These are phyloP conservation scores for Mychonastes homosphaera DNA, from an alignment of 139 green algal genomes.

Conservation along the genomic window DNA sequence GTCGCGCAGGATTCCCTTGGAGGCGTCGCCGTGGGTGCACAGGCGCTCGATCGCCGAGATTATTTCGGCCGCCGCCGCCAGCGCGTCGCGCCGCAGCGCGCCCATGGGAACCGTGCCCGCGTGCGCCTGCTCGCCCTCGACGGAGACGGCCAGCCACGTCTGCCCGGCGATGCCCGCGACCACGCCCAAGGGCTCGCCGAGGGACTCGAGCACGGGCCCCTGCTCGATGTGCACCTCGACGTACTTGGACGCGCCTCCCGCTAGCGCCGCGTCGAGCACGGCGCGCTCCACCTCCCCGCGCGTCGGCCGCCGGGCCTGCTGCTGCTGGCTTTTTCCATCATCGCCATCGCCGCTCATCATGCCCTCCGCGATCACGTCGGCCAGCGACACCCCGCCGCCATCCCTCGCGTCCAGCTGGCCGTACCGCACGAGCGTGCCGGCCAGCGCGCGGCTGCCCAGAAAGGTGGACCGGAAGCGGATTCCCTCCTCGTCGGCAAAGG, in stretches of 20 bases:
- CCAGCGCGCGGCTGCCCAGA: slow-evolving; percentile 67
- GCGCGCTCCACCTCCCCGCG: too few species aligned
- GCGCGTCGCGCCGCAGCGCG: slow-evolving; percentile 49
- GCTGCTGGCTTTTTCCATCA: too few species aligned
- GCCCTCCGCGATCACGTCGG: slow-evolving; percentile 48
- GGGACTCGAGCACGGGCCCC: slow-evolving; percentile 69
- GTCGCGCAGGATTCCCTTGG: neutral
- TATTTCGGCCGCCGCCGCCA: slow-evolving; percentile 56
- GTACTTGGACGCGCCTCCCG: slow-evolving; percentile 40
- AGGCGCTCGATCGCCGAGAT: slow-evolving; percentile 52
- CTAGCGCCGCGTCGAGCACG: too few species aligned
- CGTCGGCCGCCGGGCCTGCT: too few species aligned
- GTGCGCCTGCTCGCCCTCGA: slow-evolving; percentile 49
- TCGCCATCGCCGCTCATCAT: too few species aligned
- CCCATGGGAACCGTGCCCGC: slow-evolving; percentile 91
- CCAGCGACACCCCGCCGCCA: slow-evolving; percentile 37
- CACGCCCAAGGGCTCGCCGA: slow-evolving; percentile 46
- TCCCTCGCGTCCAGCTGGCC: slow-evolving; percentile 42
- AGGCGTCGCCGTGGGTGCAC: slow-evolving; percentile 25
- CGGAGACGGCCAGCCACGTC: slow-evolving; percentile 44
- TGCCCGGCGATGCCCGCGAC: slow-evolving; percentile 82
- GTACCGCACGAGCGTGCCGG: slow-evolving; percentile 44
- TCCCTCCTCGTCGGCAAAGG: slow-evolving; percentile 87
- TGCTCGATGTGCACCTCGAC: slow-evolving; percentile 95
- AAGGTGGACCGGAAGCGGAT: slow-evolving; percentile 87